Base-by-base conservation (phyloP, 1,284 basidiomycete species). In the Ceratobasidium theobromae region DNA sequence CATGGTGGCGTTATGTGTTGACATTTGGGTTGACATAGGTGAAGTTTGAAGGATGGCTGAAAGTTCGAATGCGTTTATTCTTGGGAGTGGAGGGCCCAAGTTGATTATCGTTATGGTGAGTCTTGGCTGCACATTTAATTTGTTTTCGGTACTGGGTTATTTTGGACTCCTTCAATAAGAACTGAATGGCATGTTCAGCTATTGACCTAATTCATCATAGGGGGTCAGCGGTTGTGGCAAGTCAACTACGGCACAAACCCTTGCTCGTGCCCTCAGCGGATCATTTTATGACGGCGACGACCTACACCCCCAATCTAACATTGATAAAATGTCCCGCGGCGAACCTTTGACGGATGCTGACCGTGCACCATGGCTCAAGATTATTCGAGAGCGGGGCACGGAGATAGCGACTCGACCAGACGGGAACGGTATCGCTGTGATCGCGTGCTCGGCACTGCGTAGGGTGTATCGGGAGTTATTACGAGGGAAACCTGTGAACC, bases 251-350 rank as follows among this genome's bases (percentile, higher is more conserved):
- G 94, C 90, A 0, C 70, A 74, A 2, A 84, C 85, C 2, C 79
- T 96, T 27, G 83, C 89, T 12, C 72, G 77, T 38, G 78, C 80
- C 14, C 80, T 95, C 64, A 75, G 75, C 6, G 72, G 92, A 66
- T 86, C 93, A 0, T 96, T 93, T 77, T 79, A 94, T 69, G 95
- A 98, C 73, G 95, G 91, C 40, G 95, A 98, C 75, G 87, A 91
- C 68, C 81, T 98, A 38, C 95, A 98, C 74, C 91, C 95, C 0
- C 73, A 80, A 12, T 75, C 82, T 4, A 97, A 97, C 75, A 84
- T 97, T 49, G 87, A 83, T 32, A 98, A 98, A 81, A 98, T 98
- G 95, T 81, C 86, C 1, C 73, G 76, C 0, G 93, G 93, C 0
- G 78, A 80, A n/a, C 88, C 94, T 0, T 78, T 98, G 67, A 87